Base-by-base conservation (phyloP, 208 protist species). In the Plasmodiophora brassicae region DNA sequence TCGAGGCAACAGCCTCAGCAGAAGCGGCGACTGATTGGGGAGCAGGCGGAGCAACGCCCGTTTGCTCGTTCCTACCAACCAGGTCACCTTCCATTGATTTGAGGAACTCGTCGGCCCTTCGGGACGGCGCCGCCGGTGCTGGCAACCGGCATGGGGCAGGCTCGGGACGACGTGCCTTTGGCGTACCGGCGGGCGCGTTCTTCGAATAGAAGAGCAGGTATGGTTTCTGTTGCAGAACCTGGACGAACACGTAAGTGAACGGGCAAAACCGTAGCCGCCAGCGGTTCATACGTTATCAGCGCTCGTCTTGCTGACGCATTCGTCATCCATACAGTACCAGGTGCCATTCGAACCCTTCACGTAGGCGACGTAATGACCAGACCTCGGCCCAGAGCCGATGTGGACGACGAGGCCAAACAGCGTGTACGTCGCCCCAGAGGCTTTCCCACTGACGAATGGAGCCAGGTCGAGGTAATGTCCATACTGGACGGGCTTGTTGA, bases 281-380 rank as follows among this genome's bases (percentile, higher is more conserved):
- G 1, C 0, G 32, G 8, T 41, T 1, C 36, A 43, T 1, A 53
- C 45, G 41, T 10, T 0, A 14, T 36, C 5, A 8, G 43, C 36
- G 14, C 0, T 83, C 43, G 20, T 32, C 25, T 54, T 25, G 0
- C 10, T n/a, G 41, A 94, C 92, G 0, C 0, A 45, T 8, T 57
- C 71, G 86, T 95, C 93, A 88, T 95, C 89, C 88, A 93, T 91
- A 10, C 50, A 43, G 84, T 95, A 87, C 94, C 94, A 95, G 10
- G 91, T 41, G 46, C 89, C 90, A 60, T 60, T 89, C 0, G 90
- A 53, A 71, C 71, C 87, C 45, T 92, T 91, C 35, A 96, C 92
- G 87, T 92, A 96, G 86, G 88, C 86, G 86, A 93, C 95, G 87
- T 96, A 96, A 87, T 96, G 95, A 46, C 95, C 95, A 25, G 89